phyloP scores from a whole-genome alignment of 768 basidiomycete species.

The Rhizopogon rudus region DNA sequence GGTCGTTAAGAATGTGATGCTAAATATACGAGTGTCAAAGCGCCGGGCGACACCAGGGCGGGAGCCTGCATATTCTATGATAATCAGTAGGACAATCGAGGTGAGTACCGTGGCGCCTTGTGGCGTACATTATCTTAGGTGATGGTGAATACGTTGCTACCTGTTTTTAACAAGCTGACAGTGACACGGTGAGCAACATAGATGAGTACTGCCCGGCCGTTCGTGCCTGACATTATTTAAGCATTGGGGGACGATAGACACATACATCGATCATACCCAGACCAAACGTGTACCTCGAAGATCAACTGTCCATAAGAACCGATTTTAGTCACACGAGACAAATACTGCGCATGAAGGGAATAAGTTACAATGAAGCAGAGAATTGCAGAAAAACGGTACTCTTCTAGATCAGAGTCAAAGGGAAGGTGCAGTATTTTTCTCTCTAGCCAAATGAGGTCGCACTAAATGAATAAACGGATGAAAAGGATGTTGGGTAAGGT shows the following conservation, averaged over 20 bases:
- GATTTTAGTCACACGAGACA: slow-evolving; percentile 28
- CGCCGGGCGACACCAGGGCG: slow-evolving; percentile 58
- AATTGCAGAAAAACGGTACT: slow-evolving; percentile 25
- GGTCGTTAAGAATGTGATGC: slow-evolving; percentile 35
- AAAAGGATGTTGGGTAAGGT: background rate
- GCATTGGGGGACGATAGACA: background rate
- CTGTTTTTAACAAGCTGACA: slow-evolving; percentile 40
- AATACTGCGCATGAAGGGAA: slow-evolving; percentile 4
- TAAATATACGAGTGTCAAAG: slow-evolving; percentile 51
- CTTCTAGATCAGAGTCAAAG: slow-evolving; percentile 34
- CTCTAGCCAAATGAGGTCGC: slow-evolving; percentile 53
- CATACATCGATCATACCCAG: slow-evolving; percentile 37
- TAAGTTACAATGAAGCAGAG: background rate
- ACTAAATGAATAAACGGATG: slow-evolving; percentile 25
- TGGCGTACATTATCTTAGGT: slow-evolving; percentile 42
- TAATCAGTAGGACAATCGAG: background rate
- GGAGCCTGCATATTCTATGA: slow-evolving; percentile 45
- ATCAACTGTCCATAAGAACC: slow-evolving; percentile 50
- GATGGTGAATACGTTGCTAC: slow-evolving; percentile 60
- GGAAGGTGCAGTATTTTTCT: slow-evolving; percentile 41
- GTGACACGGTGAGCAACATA: slow-evolving; percentile 36
- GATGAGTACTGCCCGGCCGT: slow-evolving; percentile 46
- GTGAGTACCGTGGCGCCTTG: background rate
- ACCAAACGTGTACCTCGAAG: slow-evolving; percentile 43
- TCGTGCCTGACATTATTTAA: slow-evolving; percentile 39